A percentile compares a stretch with the other conserved stretches of the same genome.
Conservation (phyloP, 106 monocot genomes). For the Allium sativum region DNA sequence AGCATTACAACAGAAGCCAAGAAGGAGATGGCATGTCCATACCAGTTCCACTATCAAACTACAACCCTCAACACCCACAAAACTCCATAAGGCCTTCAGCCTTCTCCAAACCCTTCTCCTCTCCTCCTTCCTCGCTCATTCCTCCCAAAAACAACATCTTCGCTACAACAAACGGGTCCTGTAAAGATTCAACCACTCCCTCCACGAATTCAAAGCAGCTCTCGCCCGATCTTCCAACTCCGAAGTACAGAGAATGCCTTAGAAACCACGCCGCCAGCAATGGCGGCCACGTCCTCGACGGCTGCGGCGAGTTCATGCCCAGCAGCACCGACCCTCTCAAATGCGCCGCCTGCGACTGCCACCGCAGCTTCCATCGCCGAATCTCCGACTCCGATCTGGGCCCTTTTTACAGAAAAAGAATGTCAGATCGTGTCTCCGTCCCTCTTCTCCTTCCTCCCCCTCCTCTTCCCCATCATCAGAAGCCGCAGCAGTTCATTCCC, state of each 20-base stretch:
- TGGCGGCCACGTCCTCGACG: conserved; percentile 23
- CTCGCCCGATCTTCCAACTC: background rate
- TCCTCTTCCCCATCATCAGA: conserved; percentile 7
- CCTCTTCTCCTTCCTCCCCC: conserved; percentile 19
- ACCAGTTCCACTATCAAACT: background rate
- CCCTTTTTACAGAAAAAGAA: background rate
- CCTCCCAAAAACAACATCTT: background rate
- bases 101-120: conserved; percentile 5
- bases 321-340: conserved; percentile 4
- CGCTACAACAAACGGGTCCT: background rate
- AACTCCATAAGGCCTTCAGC: background rate
- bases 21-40: background rate
- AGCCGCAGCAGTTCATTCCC: background rate
- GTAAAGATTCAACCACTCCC: too few species aligned
- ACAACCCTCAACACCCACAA: background rate
- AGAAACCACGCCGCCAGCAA: conserved; percentile 15
- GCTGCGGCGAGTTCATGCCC: conserved; percentile 25
- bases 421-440: background rate
- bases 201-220: background rate
- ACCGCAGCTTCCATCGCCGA: conserved; percentile 38
- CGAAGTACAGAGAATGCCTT: conserved; percentile 14
- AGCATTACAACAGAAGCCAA: background rate
- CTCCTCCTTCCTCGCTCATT: background rate
- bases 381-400: background rate
- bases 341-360: conserved; percentile 25